Conservation (phyloP, 495 filamentous ascomycete genomes). For the Penicillium chermesinum region DNA sequence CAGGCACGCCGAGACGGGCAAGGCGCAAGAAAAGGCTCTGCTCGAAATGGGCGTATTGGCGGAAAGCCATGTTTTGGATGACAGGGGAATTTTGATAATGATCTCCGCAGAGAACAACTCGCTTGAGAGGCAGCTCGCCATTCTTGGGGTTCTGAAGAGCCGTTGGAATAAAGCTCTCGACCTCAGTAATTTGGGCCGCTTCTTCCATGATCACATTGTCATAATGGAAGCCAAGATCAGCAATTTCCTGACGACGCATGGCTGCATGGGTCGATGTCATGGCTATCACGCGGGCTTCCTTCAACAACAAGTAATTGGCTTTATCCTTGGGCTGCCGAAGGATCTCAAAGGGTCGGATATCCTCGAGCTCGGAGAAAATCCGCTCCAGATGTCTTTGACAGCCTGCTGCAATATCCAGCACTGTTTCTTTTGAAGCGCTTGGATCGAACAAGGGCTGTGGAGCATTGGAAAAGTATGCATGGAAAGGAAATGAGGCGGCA, state of each 20-base stretch:
- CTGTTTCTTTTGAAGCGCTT: slow-evolving; percentile 55
- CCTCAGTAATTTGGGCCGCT: slow-evolving; percentile 95
- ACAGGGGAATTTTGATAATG: slow-evolving; percentile 96
- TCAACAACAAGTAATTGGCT: slow-evolving; percentile 90
- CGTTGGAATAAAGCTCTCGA: slow-evolving; percentile 92
- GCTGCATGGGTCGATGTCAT: slow-evolving; percentile 99
- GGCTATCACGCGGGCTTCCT: slow-evolving; percentile 91
- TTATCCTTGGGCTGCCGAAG: slow-evolving; percentile 81
- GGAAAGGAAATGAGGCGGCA: slow-evolving; percentile 79
- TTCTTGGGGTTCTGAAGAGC: slow-evolving; percentile 75
- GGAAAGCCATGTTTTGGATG: slow-evolving; percentile 92
- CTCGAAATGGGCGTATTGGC: slow-evolving; percentile 91
- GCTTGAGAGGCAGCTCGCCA: slow-evolving; percentile 70
- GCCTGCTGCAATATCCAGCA: slow-evolving; percentile 73
- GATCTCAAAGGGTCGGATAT: slow-evolving; percentile 94
- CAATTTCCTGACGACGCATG: slow-evolving; percentile 93
- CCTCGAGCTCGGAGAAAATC: slow-evolving; percentile 88
- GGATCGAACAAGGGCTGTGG: slow-evolving; percentile 78
- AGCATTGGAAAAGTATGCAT: slow-evolving; percentile 80
- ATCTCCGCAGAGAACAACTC: slow-evolving; percentile 90
- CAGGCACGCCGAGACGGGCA: slow-evolving; percentile 82
- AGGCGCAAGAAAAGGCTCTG: slow-evolving; percentile 92
- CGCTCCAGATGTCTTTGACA: slow-evolving; percentile 89
- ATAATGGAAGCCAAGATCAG: slow-evolving; percentile 87
- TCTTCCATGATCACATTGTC: slow-evolving; percentile 99